Base-by-base conservation (phyloP, 768 basidiomycete genomes). In the Inosperma sp. region DNA sequence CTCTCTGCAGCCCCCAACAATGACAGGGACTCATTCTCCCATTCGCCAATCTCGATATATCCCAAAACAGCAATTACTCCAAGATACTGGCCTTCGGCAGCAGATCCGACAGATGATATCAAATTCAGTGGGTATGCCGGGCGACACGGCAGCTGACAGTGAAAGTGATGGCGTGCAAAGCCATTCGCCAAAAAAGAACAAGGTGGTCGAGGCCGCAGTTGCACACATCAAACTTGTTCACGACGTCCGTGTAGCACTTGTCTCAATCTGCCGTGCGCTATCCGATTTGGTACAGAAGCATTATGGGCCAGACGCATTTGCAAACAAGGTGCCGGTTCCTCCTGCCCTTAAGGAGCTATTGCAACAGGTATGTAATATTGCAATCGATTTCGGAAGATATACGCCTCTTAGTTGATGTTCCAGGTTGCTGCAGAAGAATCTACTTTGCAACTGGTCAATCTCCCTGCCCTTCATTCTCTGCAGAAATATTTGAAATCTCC, bases 1-100 rank as follows among this genome's bases (percentile, higher is more conserved):
- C 2, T 53, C 56, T 3, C 52, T 67, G 14, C 35, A 53, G 13
- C 64, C 65, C 2, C 66, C 65, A 8, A 68, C 61, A 3, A 42
- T 41, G 16, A 23, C 3, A 9, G 23, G 23, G 27, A n/a, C 14
- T 8, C 2, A 10, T n/a, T 41, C 40, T 1, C 40, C 40, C 23
- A 26, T 41, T 6, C 40, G 22, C 14, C 16, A 21, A 7, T 41
- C 40, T 26, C 23, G 3, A 26, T 41, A 41, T 26, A n/a, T 41
- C 40, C 2, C 0, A 0, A 41, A 2, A 3, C 40, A 25, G 40
- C 40, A 41, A 41, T 10, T 41, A 16, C 7, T 41, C 19, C 3
- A 41, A 26, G 40, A 41, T 26, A 41, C 40, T 41, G 6, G 22
- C 1, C 40, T 41, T 25, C 40, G 40, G 40, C 0, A 25, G 17